Conservation (phyloP, 2,329 filamentous ascomycete genomes). For the Byssochlamys sp. region DNA sequence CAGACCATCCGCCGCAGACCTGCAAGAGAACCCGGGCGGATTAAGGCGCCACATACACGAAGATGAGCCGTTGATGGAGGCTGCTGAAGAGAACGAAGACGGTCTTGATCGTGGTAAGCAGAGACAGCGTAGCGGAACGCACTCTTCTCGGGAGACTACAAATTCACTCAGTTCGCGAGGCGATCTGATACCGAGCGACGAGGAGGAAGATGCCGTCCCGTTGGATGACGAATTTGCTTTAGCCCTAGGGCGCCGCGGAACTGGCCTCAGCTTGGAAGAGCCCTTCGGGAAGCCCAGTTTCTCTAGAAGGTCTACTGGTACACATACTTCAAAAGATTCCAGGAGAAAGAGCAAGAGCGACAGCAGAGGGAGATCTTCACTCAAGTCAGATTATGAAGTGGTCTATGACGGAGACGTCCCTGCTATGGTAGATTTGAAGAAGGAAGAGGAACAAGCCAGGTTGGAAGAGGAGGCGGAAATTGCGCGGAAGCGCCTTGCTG, state of each 20-base stretch:
- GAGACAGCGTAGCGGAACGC: slow-evolving; percentile 62
- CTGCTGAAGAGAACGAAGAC: slow-evolving; percentile 41
- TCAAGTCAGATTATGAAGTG: slow-evolving; percentile 16
- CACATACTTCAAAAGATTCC: slow-evolving; percentile 38
- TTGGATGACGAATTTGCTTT: slow-evolving; percentile 87
- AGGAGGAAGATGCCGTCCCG: slow-evolving; percentile 86
- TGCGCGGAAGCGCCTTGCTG: slow-evolving; percentile 45
- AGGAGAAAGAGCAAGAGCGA: slow-evolving; percentile 23
- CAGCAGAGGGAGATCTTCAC: slow-evolving; percentile 18
- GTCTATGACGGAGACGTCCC: slow-evolving; percentile 29
- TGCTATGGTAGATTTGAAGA: slow-evolving; percentile 46
- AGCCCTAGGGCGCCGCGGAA: slow-evolving; percentile 62
- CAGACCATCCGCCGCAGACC: slow-evolving; percentile 78
- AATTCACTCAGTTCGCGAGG: slow-evolving; percentile 80
- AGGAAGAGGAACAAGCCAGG: slow-evolving; percentile 47
- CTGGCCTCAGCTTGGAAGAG: slow-evolving; percentile 52
- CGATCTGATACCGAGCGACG: slow-evolving; percentile 84
- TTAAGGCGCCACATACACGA: slow-evolving; percentile 43
- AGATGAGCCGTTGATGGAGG: slow-evolving; percentile 61
- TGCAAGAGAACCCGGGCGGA: slow-evolving; percentile 74
- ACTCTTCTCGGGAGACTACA: slow-evolving; percentile 68
- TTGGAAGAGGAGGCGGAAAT: slow-evolving; percentile 49
- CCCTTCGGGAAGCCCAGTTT: slow-evolving; percentile 53
- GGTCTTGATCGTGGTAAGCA: slow-evolving; percentile 7
- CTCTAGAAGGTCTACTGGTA: slow-evolving; percentile 31